These are phyloP conservation scores for Mycosphaerella sp. DNA, from an alignment of 2,329 filamentous ascomycete species.

Conservation along the genomic window DNA sequence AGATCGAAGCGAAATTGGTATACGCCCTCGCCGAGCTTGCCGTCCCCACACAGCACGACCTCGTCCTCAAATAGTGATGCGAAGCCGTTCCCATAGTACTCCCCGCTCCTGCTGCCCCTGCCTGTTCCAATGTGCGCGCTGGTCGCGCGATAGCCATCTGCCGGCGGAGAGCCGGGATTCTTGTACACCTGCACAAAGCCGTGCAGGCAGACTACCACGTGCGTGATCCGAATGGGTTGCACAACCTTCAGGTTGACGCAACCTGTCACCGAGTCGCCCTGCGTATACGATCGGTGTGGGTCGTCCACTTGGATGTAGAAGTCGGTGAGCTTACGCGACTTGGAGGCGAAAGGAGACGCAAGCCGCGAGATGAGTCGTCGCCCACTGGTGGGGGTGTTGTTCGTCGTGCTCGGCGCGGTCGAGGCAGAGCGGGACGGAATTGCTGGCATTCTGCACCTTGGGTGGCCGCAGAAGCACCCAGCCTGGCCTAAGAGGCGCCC, in stretches of 20 bases:
- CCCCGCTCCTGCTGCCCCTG: constrained; percentile 46
- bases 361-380: constrained; percentile 48
- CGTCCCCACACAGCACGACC: constrained; percentile 71
- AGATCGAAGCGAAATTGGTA: constrained; percentile 77
- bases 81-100: constrained; percentile 68
- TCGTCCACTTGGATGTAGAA: constrained; percentile 73
- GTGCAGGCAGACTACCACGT: constrained; percentile 70
- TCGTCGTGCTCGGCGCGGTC: constrained; percentile 6
- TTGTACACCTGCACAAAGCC: constrained; percentile 76
- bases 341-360: constrained; percentile 49
- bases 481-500: constrained; percentile 1
- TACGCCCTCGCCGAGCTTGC: constrained; percentile 63
- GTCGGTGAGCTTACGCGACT: constrained; percentile 63
- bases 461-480: background rate
- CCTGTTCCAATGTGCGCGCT: constrained; percentile 49
- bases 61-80: constrained; percentile 81
- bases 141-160: constrained; percentile 47
- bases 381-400: constrained; percentile 21
- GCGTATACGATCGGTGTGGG: constrained; percentile 68
- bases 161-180: constrained; percentile 54
- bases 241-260: constrained; percentile 65
- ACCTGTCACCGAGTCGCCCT: constrained; percentile 68
- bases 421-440: constrained; percentile 12
- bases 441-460: constrained; percentile 15
- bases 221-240: constrained; percentile 71